Evolutionary conservation across 192 early-diverging fungal genomes (phyloP), one percentile per base, ranked within the genome.

Genomic region (Oehlia diaphana): DNA sequence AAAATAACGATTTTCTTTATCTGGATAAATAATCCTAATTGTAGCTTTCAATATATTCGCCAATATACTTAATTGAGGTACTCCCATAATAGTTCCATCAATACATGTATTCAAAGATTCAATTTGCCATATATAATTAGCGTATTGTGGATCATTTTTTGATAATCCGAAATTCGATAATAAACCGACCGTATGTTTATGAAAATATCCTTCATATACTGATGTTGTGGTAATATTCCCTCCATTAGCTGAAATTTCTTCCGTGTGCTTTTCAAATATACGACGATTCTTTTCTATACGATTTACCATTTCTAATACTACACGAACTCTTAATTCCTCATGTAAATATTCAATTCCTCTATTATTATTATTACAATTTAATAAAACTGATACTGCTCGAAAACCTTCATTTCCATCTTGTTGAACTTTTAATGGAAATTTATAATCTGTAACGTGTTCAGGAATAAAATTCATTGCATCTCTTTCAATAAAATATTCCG

Each of bases 71-170:
- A 71, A 71, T 44, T 71, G 68, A 44, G 68, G 68, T 10, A 71
- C 68, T 13, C 68, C 68, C 9, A 71, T 39, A 21, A 42, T 16
- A 35, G 31, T n/a, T 14, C 37, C 37, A 23, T 71, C 8, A 35
- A 71, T 71, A 71, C 68, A 71, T 33, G 68, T 71, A 42, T 44
- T 35, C 37, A 71, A 44, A 31, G 68, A 35, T 71, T 71, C 68
- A 71, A 71, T 71, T 71, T 71, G 37, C 68, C 68, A 71, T 35
- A 44, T 21, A 31, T 31, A 33, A 9, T 37, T 2, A 31, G 31
- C 68, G 7, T 71, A 71, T 42, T 71, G 16, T 9, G 68, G 68
- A 9, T 37, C 13, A 35, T 71, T 71, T 1, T 39, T 42, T 37
- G 68, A 21, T n/a, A 71, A n/a, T 44, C 21, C 39, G 21, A 71